Base-by-base conservation (phyloP, 352 stramenopile species). In the Phytophthora megakarya region DNA sequence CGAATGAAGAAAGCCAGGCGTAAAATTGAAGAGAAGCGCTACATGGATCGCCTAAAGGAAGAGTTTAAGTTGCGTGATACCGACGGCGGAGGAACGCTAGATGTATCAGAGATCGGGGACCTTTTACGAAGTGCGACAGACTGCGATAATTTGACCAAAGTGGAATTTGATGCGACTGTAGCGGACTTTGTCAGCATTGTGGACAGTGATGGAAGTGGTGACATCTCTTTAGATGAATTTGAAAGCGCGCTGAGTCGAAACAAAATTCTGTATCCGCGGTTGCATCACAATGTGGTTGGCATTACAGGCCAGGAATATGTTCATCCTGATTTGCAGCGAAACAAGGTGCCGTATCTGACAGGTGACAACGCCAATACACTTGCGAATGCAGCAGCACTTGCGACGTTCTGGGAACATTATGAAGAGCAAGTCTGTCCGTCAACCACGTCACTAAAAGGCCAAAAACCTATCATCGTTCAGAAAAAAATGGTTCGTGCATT, bases 401-500 rank as follows among this genome's bases (percentile, higher is more conserved):
- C 72, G 13, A 64, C 70, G 5, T 96, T 96, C 37, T 95, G 84
- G 88, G 65, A 86, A 30, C 75, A 66, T 0, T 95, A 93, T 40
- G 73, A 89, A 56, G 68, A 86, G 26, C 81, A 96, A 58, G 70
- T 89, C 37, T 79, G 86, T 18, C 77, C 79, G 2, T 75, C 78
- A 6, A 73, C 61, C 15, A 77, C 73, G 11, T 88, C 84, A 12
- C 44, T 96, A 44, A 84, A 90, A 19, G 83, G 84, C 9, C 60
- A 89, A 46, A 56, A 57, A 21, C 67, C 80, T 18, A 56, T 75
- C 16, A 62, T 86, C 6, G 79, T 93, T 15, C 88, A 96, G 65
- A 90, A 90, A 61, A 96, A 95, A 61, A 93, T 96, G 83, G 82
- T 96, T 7, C 84, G 88, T 38, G 48, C 72, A 18, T 96, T 96